phyloP scores from a whole-genome alignment of 805 yeast species.

The Starmerella cellae region DNA sequence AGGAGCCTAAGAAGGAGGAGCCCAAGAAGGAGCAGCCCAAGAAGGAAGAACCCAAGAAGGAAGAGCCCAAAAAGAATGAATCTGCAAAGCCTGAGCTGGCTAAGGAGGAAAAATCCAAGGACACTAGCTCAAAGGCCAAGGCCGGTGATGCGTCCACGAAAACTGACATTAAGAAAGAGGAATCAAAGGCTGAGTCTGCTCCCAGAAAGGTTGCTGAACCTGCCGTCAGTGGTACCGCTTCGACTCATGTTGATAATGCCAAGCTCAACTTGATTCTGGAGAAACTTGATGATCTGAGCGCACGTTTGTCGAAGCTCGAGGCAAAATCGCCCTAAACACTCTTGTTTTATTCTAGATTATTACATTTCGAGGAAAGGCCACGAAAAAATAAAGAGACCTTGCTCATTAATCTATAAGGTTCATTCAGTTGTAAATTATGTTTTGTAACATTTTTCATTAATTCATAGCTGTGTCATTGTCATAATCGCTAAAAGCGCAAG shows the following conservation, averaged over 20 bases:
- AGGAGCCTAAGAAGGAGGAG: constrained; percentile 1
- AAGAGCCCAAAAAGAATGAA: not conserved
- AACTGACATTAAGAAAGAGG: not conserved
- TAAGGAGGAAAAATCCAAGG: not conserved
- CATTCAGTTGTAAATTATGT: no score
- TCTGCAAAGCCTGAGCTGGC: no score
- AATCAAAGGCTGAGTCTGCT: not conserved
- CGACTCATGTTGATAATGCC: not conserved
- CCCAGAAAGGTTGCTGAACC: no score
- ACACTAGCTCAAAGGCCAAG: not conserved
- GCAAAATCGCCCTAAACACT: not conserved
- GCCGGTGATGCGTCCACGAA: constrained; percentile 2
- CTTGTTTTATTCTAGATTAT: not conserved
- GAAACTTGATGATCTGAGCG: constrained; percentile 11
- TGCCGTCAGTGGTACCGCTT: constrained; percentile 7
- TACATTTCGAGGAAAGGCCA: no score
- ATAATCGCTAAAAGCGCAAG: constrained; percentile 8
- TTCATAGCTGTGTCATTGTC: not conserved
- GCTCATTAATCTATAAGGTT: not conserved
- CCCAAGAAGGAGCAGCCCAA: constrained; percentile 3
- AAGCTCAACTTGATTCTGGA: constrained; percentile 17
- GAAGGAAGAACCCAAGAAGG: constrained; percentile 1
- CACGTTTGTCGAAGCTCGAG: constrained; percentile 11
- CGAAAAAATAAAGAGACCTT: not conserved
- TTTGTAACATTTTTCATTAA: not conserved